Conservation (phyloP, 305 asterid genomes). For the Plantago coronopus region DNA sequence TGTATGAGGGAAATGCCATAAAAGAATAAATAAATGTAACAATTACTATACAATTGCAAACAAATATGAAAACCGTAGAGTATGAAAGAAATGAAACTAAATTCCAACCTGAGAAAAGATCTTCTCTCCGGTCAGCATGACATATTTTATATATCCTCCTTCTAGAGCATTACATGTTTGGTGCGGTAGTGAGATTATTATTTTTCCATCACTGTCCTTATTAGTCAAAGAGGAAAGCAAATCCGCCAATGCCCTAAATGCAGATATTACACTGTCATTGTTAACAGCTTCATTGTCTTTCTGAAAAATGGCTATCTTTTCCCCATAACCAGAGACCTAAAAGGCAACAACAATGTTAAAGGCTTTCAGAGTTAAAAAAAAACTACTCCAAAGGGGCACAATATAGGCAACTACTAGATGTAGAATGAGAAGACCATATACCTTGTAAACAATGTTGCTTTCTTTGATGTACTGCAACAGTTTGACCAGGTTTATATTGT, state of each 20-base stretch:
- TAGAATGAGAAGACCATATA: constrained; percentile 22
- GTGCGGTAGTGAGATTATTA: constrained; percentile 57
- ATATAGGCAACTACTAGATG: constrained; percentile 13
- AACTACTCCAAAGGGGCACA: constrained; percentile 2
- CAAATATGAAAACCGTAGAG: background rate
- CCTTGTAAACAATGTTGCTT: constrained; percentile 87
- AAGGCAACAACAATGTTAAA: constrained; percentile 17
- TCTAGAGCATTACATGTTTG: constrained; percentile 40
- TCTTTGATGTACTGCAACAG: constrained; percentile 66
- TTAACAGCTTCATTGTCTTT: constrained; percentile 34
- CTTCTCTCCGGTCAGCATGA: constrained; percentile 95
- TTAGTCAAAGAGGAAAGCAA: constrained; percentile 70
- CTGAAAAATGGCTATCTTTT: constrained; percentile 45
- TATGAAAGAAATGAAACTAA: constrained; percentile 15
- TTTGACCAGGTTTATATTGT: constrained; percentile 88
- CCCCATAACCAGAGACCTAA: constrained; percentile 88
- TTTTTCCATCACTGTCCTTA: constrained; percentile 74
- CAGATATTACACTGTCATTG: constrained; percentile 72
- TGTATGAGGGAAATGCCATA: constrained; percentile 21
- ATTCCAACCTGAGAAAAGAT: constrained; percentile 81
- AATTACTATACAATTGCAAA: constrained; percentile 2
- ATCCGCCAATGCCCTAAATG: constrained; percentile 66
- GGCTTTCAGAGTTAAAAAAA: constrained; percentile 11
- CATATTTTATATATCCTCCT: constrained; percentile 79
- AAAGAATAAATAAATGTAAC: constrained; percentile 12